A percentile compares a stretch with the other conserved stretches of the same genome.
Evolutionary conservation across 1,284 basidiomycete genomes (phyloP).

Genomic region (Pseudozyma hubeiensis): DNA sequence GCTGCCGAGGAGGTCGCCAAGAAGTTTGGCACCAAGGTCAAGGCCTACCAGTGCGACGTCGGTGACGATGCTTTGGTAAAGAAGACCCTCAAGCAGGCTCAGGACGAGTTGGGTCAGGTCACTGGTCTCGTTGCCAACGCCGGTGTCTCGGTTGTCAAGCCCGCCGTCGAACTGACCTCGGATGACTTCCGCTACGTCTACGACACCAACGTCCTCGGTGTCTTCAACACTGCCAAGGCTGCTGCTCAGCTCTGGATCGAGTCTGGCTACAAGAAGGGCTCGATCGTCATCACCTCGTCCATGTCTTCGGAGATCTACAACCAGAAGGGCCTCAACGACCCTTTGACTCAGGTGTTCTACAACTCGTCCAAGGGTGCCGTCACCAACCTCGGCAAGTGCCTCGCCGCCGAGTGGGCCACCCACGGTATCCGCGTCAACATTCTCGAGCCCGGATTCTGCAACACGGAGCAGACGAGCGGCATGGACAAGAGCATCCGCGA

Average conservation of each 20-base stretch:
- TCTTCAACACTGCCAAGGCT: conserved; percentile 68
- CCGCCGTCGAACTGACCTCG: conserved; percentile 66
- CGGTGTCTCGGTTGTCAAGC: conserved; percentile 67
- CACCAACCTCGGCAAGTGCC: conserved; percentile 69
- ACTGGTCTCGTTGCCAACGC: conserved; percentile 66
- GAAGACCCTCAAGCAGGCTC: conserved; percentile 62
- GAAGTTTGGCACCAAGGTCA: conserved; percentile 64
- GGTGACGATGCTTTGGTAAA: conserved; percentile 64
- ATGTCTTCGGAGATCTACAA: conserved; percentile 69
- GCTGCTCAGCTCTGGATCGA: conserved; percentile 68
- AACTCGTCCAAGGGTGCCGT: conserved; percentile 68
- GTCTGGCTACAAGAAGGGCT: conserved; percentile 66
- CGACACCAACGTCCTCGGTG: conserved; percentile 68
- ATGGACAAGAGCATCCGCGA: conserved; percentile 68
- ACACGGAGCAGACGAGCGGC: conserved; percentile 68
- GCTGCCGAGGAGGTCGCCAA: conserved; percentile 63
- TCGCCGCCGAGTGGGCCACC: conserved; percentile 67
- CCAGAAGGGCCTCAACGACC: conserved; percentile 64
- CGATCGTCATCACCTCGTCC: conserved; percentile 67
- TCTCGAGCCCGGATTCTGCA: conserved; percentile 66
- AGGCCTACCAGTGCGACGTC: conserved; percentile 69
- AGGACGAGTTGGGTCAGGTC: conserved; percentile 64
- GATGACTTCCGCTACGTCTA: conserved; percentile 68
- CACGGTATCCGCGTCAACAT: conserved; percentile 68
- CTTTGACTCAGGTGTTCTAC: conserved; percentile 68